Evolutionary conservation across 805 yeast species (phyloP), one percentile per base, ranked within the genome.

Genomic region (Saccharomycopsis selenospora): DNA sequence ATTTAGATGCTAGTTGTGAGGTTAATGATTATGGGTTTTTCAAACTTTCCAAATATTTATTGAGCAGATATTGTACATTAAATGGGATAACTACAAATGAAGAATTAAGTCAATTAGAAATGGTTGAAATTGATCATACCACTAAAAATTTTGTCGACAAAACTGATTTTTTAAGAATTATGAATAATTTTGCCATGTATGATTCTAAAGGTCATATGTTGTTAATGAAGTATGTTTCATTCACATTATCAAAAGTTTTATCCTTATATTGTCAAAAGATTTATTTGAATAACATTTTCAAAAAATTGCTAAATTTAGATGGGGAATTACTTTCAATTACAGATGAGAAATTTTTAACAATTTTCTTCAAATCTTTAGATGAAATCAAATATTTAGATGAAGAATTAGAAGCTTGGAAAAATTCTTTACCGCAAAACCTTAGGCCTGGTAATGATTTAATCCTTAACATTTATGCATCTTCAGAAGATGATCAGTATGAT

Each of bases 361-460:
- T 36, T 14, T 28, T 50, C 18, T 47, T 38, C 24, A 42, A 38
- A 10, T 41, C 51, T 1, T 22, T 44, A 27, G 54, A 50, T 17
- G 27, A 41, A 22, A 40, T 48, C 33, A 46, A 48, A 14, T 8
- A 48, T 13, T 18, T 48, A n/a, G 33, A 26, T 13, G 25, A 30
- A 22, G 44, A 51, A 6, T 46, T 51, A 8, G 40, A 46, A n/a
- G 14, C 18, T 10, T 51, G 55, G 55, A 36, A 46, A 17, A 7
- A 42, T 3, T 28, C 28, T 14, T 26, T 51, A 20, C 55, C 55
- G 13, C 44, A 43, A 28, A 46, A 41, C 26, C 29, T 52, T 18
- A n/a, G 49, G 10, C 55, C 55, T 10, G 43, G 44, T 10, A 17
- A 27, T 17, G 44, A n/a, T 14, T 7, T 42, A 4, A 20, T 18